Evolutionary conservation across 1,139 yeast species (phyloP).

Genomic region (Trichomonascaceae sp.): DNA sequence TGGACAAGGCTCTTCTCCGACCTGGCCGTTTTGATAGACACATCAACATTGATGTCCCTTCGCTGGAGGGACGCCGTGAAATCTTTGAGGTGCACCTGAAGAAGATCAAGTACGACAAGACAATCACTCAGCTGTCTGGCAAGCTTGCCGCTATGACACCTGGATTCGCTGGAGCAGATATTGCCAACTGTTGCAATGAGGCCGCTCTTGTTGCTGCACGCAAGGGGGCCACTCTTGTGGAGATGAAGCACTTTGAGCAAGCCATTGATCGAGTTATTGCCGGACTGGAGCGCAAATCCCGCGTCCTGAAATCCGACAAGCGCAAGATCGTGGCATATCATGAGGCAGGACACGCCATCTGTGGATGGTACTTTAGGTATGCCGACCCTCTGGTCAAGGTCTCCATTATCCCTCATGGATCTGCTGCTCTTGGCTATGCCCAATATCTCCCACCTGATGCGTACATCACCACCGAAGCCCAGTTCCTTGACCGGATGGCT

Average conservation of each 20-base stretch:
- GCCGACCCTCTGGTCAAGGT: constrained; percentile 93
- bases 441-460: constrained; percentile 93
- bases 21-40: constrained; percentile 98
- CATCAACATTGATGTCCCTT: constrained; percentile 82
- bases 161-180: constrained; percentile 96
- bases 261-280: constrained; percentile 97
- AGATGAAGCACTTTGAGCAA: constrained; percentile 72
- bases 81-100: constrained; percentile 76
- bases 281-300: constrained; percentile 84
- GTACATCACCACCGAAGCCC: constrained; percentile 65
- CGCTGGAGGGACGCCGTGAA: constrained; percentile 83
- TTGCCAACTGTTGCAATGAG: constrained; percentile 93
- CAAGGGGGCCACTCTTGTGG: constrained; percentile 52
- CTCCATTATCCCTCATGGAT: constrained; percentile 92
- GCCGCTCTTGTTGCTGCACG: constrained; percentile 96
- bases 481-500: constrained; percentile 78
- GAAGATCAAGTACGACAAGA: constrained; percentile 43
- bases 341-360: constrained; percentile 97
- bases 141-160: constrained; percentile 92
- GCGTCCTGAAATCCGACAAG: constrained; percentile 71
- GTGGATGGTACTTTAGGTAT: constrained; percentile 86
- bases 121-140: constrained; percentile 52
- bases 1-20: constrained; percentile 84
- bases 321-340: constrained; percentile 88
- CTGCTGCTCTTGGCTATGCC: constrained; percentile 96